Evolutionary conservation across 2,329 filamentous ascomycete species (phyloP).

Genomic region (Paracamarosporium sp.): DNA sequence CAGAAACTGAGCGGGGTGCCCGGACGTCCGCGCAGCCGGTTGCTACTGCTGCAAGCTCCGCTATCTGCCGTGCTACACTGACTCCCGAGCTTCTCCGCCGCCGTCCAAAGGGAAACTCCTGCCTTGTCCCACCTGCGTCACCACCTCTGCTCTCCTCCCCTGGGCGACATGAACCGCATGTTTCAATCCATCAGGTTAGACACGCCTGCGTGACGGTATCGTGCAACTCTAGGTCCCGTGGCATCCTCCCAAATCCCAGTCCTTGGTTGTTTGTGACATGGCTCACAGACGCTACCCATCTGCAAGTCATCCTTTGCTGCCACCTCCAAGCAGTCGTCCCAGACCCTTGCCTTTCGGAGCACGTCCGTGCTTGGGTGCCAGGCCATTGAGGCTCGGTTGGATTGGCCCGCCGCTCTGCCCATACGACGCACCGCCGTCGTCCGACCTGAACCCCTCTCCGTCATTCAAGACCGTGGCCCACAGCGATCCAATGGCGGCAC

Average conservation of each 20-base stretch:
- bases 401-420: constrained; percentile 32
- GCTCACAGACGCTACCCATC: constrained; percentile 34
- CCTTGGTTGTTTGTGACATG: constrained; percentile 38
- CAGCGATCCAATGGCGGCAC: constrained; percentile 70
- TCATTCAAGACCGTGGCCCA: constrained; percentile 78
- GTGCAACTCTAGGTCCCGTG: constrained; percentile 39
- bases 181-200: constrained; percentile 42
- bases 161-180: constrained; percentile 36
- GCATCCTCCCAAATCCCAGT: constrained; percentile 35
- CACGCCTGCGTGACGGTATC: constrained; percentile 39
- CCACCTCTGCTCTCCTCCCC: constrained; percentile 31
- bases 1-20: constrained; percentile 26
- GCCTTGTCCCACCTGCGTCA: constrained; percentile 36
- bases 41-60: constrained; percentile 32
- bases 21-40: constrained; percentile 36
- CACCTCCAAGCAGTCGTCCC: constrained; percentile 43
- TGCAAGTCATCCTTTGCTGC: constrained; percentile 51
- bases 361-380: constrained; percentile 38
- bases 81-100: constrained; percentile 45
- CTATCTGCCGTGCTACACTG: constrained; percentile 12
- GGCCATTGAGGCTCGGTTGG: constrained; percentile 35
- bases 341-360: constrained; percentile 48
- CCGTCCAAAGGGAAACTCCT: constrained; percentile 33
- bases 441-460: constrained; percentile 71
- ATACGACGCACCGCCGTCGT: constrained; percentile 50